Evolutionary conservation across 2,329 filamentous ascomycete species (phyloP), one percentile per base, ranked within the genome.

Genomic region (Colletotrichum nymphaeae): DNA sequence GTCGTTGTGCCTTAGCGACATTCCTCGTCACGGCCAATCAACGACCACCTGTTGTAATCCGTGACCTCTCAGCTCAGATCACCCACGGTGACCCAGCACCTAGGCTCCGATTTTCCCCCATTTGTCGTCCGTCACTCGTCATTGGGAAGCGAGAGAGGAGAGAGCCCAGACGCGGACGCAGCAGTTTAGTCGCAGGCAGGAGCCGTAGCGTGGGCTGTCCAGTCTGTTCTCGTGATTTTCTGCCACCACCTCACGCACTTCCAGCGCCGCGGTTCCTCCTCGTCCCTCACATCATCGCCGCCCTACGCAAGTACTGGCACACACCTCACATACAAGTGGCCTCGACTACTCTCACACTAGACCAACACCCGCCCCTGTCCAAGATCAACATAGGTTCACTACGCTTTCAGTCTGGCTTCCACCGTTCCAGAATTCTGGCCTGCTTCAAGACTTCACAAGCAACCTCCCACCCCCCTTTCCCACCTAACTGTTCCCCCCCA

Each of bases 51-150:
- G 73, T 74, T 74, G 73, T 74, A 74, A 74, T 74, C 73, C 73
- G 69, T 64, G 73, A 74, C 62, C 73, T 73, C 65, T 74, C 73
- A 73, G 73, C 57, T 46, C 69, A 74, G 69, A 73, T 74, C 56
- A 55, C 62, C 37, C 37, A 7, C 37, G 37, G 37, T 42, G 37
- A 42, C 37, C 70, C 56, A 65, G 69, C 69, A 52, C 63, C 57
- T 55, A 37, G 65, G 69, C 55, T 73, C 69, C 65, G 69, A 73
- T 69, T 74, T 69, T 62, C 56, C 60, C 69, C 69, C 69, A 73
- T 65, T 69, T 57, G 64, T 65, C 64, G 69, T 73, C 62, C 67
- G 71, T 63, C 67, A 59, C 65, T 73, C 73, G 73, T 73, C 73
- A 73, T 69, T 74, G 62, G 65, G 62, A 63, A 56, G 52, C 63